These are phyloP conservation scores for Parmales sp. DNA, from an alignment of 108 stramenopile genomes.

Conservation along the genomic window DNA sequence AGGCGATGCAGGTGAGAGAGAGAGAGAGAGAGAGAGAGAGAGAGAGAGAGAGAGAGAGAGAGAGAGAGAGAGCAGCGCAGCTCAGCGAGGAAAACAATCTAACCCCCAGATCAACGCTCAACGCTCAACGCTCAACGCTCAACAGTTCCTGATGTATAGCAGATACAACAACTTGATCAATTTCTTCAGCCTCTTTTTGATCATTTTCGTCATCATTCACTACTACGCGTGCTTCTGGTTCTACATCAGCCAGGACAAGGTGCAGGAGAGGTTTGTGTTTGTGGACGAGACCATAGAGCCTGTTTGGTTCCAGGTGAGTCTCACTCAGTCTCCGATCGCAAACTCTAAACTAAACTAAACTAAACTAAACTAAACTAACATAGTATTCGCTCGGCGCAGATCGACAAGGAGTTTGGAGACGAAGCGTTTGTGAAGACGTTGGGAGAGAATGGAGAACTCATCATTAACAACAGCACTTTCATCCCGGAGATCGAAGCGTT, in stretches of 20 bases:
- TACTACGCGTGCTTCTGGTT: not conserved
- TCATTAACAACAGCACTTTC: not conserved
- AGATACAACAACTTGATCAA: not conserved
- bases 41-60: too few relatives aligned
- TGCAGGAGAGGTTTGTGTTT: not conserved
- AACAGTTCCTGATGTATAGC: constrained; percentile 1
- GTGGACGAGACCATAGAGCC: not conserved
- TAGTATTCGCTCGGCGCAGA: too few relatives aligned
- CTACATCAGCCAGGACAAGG: not conserved
- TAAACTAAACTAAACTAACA: too few relatives aligned
- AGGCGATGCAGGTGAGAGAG: constrained; percentile 5
- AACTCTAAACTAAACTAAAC: too few relatives aligned
- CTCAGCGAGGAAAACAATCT: too few relatives aligned
- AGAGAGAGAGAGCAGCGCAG: too few relatives aligned
- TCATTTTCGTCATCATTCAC: not conserved
- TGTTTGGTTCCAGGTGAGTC: too few relatives aligned
- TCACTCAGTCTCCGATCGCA: too few relatives aligned
- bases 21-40: too few relatives aligned
- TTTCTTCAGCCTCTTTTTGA: not conserved
- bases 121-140: too few relatives aligned
- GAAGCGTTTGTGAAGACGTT: not conserved
- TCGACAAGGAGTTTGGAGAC: not conserved
- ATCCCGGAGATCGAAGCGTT: not conserved
- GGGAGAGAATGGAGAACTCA: too few relatives aligned
- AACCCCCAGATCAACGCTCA: too few relatives aligned